Evolutionary conservation across 2,329 filamentous ascomycete genomes (phyloP).

Genomic region (Aspergillus hortae): DNA sequence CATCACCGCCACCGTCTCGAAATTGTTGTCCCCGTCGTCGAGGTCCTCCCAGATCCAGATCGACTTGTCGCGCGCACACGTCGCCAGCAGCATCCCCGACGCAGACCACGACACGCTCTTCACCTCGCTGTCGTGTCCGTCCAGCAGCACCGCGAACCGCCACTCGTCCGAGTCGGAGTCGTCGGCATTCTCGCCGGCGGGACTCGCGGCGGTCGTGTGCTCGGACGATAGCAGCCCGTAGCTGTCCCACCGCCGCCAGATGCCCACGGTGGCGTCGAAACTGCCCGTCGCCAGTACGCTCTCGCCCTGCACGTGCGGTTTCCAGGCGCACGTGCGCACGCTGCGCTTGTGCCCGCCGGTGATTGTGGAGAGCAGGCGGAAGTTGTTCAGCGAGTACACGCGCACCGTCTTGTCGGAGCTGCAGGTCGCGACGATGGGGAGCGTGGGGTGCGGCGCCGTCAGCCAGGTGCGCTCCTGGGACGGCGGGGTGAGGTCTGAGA

Average conservation of each 20-base stretch:
- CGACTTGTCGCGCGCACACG: constrained; percentile 85
- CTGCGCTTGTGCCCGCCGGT: constrained; percentile 87
- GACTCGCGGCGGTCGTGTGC: constrained; percentile 6
- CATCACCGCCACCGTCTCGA: constrained; percentile 91
- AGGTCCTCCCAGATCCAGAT: constrained; percentile 99
- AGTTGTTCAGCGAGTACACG: constrained; percentile 80
- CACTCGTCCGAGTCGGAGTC: constrained; percentile 72
- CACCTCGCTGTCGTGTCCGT: constrained; percentile 94
- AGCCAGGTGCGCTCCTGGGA: constrained; percentile 71
- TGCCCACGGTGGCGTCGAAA: constrained; percentile 88
- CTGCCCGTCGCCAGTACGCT: constrained; percentile 85
- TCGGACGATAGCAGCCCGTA: constrained; percentile 26
- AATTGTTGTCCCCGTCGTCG: constrained; percentile 80
- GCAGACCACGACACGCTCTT: constrained; percentile 67
- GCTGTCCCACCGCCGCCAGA: constrained; percentile 67
- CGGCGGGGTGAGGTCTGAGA: constrained; percentile 53
- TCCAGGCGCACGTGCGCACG: constrained; percentile 84
- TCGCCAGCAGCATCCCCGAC: constrained; percentile 77
- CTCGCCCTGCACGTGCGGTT: constrained; percentile 64
- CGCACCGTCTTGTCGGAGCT: constrained; percentile 83
- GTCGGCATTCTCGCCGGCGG: constrained; percentile 44
- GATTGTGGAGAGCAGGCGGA: constrained; percentile 73
- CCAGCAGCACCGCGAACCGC: constrained; percentile 86
- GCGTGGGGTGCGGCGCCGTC: constrained; percentile 76
- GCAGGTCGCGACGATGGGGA: constrained; percentile 84